These are phyloP conservation scores for Adiantum capillusveneris DNA, from an alignment of 75 land plant species.

Conservation along the genomic window DNA sequence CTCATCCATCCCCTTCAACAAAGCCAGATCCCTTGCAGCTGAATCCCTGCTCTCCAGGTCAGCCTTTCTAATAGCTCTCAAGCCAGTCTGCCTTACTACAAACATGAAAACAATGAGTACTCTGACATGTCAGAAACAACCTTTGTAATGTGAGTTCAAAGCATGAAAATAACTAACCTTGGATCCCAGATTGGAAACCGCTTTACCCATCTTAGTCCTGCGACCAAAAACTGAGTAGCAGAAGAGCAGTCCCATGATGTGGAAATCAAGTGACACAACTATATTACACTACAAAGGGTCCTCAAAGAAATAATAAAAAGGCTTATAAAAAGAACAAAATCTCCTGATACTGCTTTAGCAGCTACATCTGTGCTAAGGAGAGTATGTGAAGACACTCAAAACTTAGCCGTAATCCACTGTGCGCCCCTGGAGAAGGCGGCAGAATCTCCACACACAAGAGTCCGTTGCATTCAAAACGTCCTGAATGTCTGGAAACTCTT, in stretches of 20 bases:
- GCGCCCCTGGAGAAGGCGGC: background rate
- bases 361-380: slow-evolving; percentile 1
- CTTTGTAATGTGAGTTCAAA: background rate
- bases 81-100: slow-evolving; percentile 2
- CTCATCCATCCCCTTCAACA: too few species aligned
- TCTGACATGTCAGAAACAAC: background rate
- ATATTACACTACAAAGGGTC: background rate
- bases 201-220: background rate
- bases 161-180: background rate
- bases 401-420: background rate
- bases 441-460: slow-evolving; percentile 3
- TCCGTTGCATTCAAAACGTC: background rate
- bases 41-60: too few species aligned
- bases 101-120: background rate
- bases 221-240: background rate
- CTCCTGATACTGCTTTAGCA: background rate
- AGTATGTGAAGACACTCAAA: background rate
- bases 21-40: too few species aligned
- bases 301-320: background rate
- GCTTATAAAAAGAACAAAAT: background rate
- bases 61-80: background rate
- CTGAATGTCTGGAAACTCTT: slow-evolving; percentile 1
- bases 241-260: background rate
- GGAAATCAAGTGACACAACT: background rate
- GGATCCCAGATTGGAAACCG: background rate